A percentile compares a stretch with the other conserved stretches of the same genome.
These are phyloP conservation scores for Populus hybrid DNA, from an alignment of 441 rosid species.

Conservation along the genomic window DNA sequence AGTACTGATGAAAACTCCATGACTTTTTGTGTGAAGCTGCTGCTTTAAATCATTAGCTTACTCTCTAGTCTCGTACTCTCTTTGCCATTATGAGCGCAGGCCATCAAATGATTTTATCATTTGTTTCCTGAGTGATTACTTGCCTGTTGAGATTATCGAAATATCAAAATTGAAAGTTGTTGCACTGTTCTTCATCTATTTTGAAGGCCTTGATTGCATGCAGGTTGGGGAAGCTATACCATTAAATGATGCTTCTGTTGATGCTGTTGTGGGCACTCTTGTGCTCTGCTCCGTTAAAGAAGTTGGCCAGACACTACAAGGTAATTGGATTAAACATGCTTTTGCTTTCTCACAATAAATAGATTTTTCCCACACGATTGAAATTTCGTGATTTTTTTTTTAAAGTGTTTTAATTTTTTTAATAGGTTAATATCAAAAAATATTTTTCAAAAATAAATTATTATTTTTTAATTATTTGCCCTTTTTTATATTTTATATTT, in stretches of 20 bases:
- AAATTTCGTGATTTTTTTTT: no score
- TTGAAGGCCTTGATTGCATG: slow-evolving; percentile 10
- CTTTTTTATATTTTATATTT: no score
- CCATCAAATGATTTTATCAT: neutral
- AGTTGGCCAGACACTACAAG: slow-evolving; percentile 56
- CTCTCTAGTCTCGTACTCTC: neutral
- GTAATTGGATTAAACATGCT: slow-evolving; percentile 25
- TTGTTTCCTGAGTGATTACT: neutral
- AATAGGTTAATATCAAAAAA: no score
- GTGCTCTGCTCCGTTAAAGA: slow-evolving; percentile 81
- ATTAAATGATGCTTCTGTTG: slow-evolving; percentile 68
- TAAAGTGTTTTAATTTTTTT: no score
- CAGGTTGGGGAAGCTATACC: slow-evolving; percentile 93
- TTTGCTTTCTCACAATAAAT: no score
- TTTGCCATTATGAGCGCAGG: neutral
- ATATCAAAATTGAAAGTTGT: neutral
- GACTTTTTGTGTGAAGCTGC: neutral
- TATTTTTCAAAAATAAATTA: no score
- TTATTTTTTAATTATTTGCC: no score
- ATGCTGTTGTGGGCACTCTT: slow-evolving; percentile 87
- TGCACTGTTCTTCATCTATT: neutral
- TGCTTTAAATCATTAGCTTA: neutral
- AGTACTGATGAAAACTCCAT: neutral
- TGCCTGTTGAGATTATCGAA: neutral
- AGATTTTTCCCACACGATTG: no score